These are phyloP conservation scores for Knoxdaviesia capensis DNA, from an alignment of 2,329 filamentous ascomycete species.

Conservation along the genomic window DNA sequence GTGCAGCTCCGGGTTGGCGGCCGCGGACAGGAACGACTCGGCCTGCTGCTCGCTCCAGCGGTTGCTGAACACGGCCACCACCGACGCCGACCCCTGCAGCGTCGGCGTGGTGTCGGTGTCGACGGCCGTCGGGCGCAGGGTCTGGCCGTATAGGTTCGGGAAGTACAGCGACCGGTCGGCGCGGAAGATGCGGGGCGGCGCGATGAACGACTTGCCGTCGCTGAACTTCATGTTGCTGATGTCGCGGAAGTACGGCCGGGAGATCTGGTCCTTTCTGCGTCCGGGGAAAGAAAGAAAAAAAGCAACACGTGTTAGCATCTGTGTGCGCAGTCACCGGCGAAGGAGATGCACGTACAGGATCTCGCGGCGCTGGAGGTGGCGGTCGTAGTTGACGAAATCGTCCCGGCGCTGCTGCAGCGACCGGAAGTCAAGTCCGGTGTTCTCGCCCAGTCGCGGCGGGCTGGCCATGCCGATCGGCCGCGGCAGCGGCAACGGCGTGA, in stretches of 20 bases:
- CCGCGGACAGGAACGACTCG: slow-evolving; percentile 44
- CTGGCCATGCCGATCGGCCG: slow-evolving; percentile 66
- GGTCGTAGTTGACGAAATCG: slow-evolving; percentile 71
- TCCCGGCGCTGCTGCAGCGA: slow-evolving; percentile 47
- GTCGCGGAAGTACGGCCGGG: slow-evolving; percentile 87
- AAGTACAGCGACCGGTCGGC: slow-evolving; percentile 73
- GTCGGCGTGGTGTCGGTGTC: slow-evolving; percentile 52
- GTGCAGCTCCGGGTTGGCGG: slow-evolving; percentile 49
- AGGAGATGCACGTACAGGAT: slow-evolving; percentile 37
- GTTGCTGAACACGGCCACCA: slow-evolving; percentile 67
- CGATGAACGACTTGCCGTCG: slow-evolving; percentile 80
- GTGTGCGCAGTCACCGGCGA: too few species aligned
- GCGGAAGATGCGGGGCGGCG: slow-evolving; percentile 69
- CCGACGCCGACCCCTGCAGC: slow-evolving; percentile 50
- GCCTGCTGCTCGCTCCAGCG: slow-evolving; percentile 74
- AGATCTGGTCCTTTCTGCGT: slow-evolving; percentile 48
- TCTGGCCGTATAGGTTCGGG: slow-evolving; percentile 73
- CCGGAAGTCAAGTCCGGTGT: slow-evolving; percentile 55
- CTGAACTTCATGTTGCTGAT: slow-evolving; percentile 69
- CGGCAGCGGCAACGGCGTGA: slow-evolving; percentile 36
- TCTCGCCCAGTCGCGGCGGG: slow-evolving; percentile 60
- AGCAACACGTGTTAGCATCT: too few species aligned
- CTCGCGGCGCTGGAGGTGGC: slow-evolving; percentile 57
- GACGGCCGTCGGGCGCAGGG: slow-evolving; percentile 37
- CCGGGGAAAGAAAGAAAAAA: background rate